phyloP scores from a whole-genome alignment of 495 filamentous ascomycete species.

The Aspergillus campestris region DNA sequence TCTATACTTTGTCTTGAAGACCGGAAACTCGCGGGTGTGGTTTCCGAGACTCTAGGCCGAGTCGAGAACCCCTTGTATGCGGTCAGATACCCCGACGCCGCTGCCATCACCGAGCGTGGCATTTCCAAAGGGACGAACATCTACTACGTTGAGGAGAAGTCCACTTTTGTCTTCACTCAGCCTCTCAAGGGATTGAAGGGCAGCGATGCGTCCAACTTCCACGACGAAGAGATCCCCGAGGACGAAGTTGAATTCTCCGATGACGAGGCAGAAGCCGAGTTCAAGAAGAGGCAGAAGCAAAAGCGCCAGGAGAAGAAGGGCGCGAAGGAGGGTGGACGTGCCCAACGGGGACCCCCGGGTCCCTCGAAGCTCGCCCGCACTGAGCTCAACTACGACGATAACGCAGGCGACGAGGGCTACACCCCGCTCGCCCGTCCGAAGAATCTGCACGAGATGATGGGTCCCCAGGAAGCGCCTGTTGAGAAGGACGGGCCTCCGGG shows the following conservation, averaged over 20 bases:
- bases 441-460: slow-evolving; percentile 48
- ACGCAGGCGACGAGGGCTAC: slow-evolving; percentile 47
- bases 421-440: slow-evolving; percentile 58
- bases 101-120: slow-evolving; percentile 58
- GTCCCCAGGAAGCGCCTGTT: slow-evolving; percentile 35
- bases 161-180: slow-evolving; percentile 76
- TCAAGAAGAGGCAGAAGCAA: slow-evolving; percentile 62
- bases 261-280: slow-evolving; percentile 83
- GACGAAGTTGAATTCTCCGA: slow-evolving; percentile 93
- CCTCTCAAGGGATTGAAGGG: slow-evolving; percentile 66
- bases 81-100: slow-evolving; percentile 55
- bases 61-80: slow-evolving; percentile 79
- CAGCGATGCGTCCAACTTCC: slow-evolving; percentile 85
- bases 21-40: slow-evolving; percentile 63
- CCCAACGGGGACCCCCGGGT: slow-evolving; percentile 22
- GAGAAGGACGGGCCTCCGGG: slow-evolving; percentile 27
- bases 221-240: slow-evolving; percentile 83
- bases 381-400: slow-evolving; percentile 51
- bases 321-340: slow-evolving; percentile 27
- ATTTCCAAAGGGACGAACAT: slow-evolving; percentile 55
- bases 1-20: slow-evolving; percentile 78
- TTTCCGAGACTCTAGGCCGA: slow-evolving; percentile 73
- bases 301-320: slow-evolving; percentile 43
- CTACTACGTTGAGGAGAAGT: slow-evolving; percentile 69
- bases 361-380: slow-evolving; percentile 34